Evolutionary conservation across 331 rosid species (phyloP).

Genomic region (Spiraea crenata): DNA sequence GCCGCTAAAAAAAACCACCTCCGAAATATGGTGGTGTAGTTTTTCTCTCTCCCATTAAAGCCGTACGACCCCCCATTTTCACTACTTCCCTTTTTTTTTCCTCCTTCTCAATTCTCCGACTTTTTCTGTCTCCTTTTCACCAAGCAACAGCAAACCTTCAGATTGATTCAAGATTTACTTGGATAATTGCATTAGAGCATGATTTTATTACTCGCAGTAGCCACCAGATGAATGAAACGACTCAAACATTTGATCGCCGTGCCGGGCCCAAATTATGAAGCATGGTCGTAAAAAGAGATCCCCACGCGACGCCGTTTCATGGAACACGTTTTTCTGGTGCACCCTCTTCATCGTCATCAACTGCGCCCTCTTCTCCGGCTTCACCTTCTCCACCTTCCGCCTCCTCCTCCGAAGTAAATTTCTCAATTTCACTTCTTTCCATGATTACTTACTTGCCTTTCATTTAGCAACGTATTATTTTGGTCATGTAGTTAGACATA

Average conservation of each 20-base stretch:
- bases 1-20: constrained; percentile 26
- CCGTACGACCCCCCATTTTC: constrained; percentile 6
- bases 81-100: neutral
- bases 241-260: neutral
- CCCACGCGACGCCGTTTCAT: constrained; percentile 37
- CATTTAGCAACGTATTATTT: no score
- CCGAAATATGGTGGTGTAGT: neutral
- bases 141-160: no score
- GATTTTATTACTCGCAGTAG: neutral
- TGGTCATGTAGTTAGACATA: no score
- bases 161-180: no score
- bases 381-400: constrained; percentile 38
- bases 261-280: neutral
- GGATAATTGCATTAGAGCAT: no score
- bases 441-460: no score
- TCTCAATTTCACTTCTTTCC: no score
- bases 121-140: neutral
- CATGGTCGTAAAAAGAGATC: neutral
- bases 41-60: constrained; percentile 14
- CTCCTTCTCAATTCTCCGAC: neutral
- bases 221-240: constrained; percentile 15
- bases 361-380: constrained; percentile 38
- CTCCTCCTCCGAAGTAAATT: constrained; percentile 10
- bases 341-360: constrained; percentile 45
- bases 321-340: constrained; percentile 74